These are phyloP conservation scores for Colletotrichum orchidophilum DNA, from an alignment of 2,329 filamentous ascomycete species.

Conservation along the genomic window DNA sequence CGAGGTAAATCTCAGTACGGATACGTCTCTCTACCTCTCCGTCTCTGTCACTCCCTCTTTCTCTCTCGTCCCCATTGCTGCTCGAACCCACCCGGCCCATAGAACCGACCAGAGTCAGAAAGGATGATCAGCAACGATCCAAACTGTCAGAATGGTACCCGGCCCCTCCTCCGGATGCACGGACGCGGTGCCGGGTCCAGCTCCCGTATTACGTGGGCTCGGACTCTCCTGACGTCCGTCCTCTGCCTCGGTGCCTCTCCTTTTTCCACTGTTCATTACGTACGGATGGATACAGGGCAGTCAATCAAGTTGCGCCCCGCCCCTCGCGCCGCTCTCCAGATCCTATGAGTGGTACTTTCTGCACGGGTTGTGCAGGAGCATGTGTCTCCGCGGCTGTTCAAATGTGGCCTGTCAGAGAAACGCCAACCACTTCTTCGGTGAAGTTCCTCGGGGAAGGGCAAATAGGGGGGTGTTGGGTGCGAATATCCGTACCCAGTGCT, in stretches of 20 bases:
- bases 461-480: neutral
- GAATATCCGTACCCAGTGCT: too few relatives aligned
- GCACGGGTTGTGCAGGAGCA: too few relatives aligned
- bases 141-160: constrained; percentile 7
- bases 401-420: neutral
- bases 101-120: neutral
- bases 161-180: constrained; percentile 32
- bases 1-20: neutral
- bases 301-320: too few relatives aligned
- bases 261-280: neutral
- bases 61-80: neutral
- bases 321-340: too few relatives aligned
- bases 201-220: constrained; percentile 27
- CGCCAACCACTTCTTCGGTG: neutral
- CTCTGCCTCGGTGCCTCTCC: neutral
- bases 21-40: neutral
- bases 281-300: neutral
- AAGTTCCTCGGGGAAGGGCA: neutral
- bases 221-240: constrained; percentile 14
- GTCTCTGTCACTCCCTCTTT: neutral
- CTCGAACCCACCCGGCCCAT: neutral
- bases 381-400: neutral
- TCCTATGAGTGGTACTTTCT: too few relatives aligned
- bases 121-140: constrained; percentile 3
- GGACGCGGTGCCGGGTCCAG: constrained; percentile 23